phyloP scores from a whole-genome alignment of 192 early-diverging fungal genomes.

The Backusella liffmaniae region DNA sequence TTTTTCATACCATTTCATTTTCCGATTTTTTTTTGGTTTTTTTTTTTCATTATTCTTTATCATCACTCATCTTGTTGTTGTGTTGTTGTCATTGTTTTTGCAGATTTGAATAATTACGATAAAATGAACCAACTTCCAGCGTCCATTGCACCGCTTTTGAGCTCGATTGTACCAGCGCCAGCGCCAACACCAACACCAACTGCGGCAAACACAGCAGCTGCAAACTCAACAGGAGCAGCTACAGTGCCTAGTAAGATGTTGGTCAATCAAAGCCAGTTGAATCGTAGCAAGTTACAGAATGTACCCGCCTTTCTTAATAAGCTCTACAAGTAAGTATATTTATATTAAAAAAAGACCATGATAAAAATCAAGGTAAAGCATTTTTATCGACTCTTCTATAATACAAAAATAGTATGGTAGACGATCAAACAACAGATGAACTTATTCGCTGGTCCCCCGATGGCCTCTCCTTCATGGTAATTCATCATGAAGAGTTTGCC shows the following conservation, averaged over 20 bases:
- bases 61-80: not conserved
- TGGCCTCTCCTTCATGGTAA: conserved; percentile 84
- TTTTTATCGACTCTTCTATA: not conserved
- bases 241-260: conserved; percentile 9
- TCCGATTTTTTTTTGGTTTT: not conserved
- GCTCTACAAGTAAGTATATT: conserved; percentile 71
- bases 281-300: conserved; percentile 29
- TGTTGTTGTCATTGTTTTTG: not conserved
- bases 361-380: not conserved
- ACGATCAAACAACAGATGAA: conserved; percentile 77
- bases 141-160: conserved; percentile 13
- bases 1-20: not conserved
- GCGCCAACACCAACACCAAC: not conserved
- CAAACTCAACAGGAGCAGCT: not conserved
- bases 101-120: not conserved
- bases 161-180: not conserved
- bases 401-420: conserved; percentile 75
- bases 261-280: conserved; percentile 13
- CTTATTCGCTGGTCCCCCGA: conserved; percentile 89
- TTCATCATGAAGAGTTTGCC: conserved; percentile 33
- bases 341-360: not conserved
- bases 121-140: conserved; percentile 22
- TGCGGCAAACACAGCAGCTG: not conserved
- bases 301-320: conserved; percentile 95
- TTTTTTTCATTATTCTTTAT: not conserved